phyloP scores from a whole-genome alignment of 2,329 filamentous ascomycete species.

The Dendrostoma leiphaemia region DNA sequence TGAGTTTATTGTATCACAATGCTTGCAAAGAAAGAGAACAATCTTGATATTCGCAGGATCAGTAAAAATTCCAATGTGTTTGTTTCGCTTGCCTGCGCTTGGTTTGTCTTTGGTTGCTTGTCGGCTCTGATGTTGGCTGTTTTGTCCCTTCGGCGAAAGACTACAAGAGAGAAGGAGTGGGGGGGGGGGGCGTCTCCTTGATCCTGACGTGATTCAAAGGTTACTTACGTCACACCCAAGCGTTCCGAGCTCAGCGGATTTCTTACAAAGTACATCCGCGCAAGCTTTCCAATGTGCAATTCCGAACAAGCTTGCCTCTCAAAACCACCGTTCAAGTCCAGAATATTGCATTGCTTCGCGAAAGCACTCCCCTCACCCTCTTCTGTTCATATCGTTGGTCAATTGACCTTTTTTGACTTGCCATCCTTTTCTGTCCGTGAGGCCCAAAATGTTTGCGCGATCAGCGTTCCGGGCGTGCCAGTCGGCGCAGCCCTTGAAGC shows the following conservation, averaged over 20 bases:
- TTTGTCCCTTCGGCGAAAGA: neutral
- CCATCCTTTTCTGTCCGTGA: constrained; percentile 3
- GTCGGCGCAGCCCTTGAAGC: constrained; percentile 64
- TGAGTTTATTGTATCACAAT: too few relatives aligned
- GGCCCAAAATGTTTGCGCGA: constrained; percentile 63
- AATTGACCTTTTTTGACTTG: constrained; percentile 9
- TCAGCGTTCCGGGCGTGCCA: constrained; percentile 61
- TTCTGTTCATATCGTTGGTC: too few relatives aligned
- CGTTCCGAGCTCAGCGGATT: neutral
- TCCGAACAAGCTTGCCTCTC: neutral
- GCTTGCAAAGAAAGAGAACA: too few relatives aligned
- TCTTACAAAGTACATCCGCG: neutral
- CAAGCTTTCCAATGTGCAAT: neutral
- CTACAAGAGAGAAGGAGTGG: neutral
- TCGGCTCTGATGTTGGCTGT: neutral
- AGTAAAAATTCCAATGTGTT: too few relatives aligned
- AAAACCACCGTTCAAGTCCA: neutral
- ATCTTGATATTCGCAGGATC: too few relatives aligned
- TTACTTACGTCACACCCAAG: neutral
- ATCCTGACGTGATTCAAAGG: neutral
- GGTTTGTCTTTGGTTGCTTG: neutral
- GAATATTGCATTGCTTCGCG: neutral
- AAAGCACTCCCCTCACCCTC: neutral
- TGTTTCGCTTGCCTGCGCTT: too few relatives aligned
- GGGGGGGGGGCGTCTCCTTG: neutral